These are phyloP conservation scores for Tuber brumale DNA, from an alignment of 495 filamentous ascomycete species.

Conservation along the genomic window DNA sequence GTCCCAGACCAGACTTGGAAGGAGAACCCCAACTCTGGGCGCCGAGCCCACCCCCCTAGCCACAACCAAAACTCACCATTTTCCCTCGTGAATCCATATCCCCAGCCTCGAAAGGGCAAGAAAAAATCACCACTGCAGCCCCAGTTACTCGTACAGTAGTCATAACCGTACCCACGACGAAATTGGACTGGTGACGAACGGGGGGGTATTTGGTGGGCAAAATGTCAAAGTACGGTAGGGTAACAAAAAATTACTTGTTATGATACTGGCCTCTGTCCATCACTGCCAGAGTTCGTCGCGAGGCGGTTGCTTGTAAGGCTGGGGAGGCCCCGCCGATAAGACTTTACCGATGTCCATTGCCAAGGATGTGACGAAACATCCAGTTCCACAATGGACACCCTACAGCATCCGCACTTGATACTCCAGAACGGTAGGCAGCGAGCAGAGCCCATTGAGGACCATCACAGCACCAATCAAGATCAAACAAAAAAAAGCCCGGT, in stretches of 20 bases:
- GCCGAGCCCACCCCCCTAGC: not conserved
- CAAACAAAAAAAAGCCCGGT: slow-evolving; percentile 6
- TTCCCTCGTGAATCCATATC: not conserved
- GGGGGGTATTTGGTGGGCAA: no score
- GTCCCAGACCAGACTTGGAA: not conserved
- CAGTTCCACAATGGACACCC: not conserved
- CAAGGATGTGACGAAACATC: not conserved
- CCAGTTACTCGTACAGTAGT: not conserved
- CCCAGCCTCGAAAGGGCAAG: not conserved
- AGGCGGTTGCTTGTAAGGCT: no score
- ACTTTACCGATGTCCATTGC: not conserved
- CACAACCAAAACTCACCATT: not conserved
- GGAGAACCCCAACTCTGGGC: not conserved
- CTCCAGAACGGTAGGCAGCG: not conserved
- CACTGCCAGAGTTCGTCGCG: no score
- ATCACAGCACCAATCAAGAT: not conserved
- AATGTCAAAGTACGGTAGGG: no score
- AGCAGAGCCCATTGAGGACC: not conserved
- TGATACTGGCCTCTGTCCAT: no score
- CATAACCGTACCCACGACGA: no score
- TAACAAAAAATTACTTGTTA: no score
- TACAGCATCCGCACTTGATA: not conserved
- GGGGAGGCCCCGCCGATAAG: not conserved
- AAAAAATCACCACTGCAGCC: not conserved
- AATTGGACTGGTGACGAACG: no score